Conservation (phyloP, 192 early-diverging fungal species). For the Coemansia sp. region DNA sequence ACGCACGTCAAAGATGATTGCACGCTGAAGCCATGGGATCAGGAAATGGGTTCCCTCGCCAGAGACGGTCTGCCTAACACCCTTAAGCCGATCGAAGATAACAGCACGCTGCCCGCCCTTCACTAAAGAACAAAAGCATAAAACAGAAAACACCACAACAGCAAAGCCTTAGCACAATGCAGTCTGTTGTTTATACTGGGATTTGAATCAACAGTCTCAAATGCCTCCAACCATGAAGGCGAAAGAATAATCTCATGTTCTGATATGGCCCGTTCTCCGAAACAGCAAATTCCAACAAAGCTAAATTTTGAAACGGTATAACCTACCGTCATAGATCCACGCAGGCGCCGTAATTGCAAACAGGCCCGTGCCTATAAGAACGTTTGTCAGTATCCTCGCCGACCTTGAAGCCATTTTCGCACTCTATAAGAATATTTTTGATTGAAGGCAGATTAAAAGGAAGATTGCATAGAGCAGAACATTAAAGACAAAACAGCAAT, state of each 20-base stretch:
- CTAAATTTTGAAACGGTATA: neutral
- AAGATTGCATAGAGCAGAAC: neutral
- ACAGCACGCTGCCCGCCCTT: constrained; percentile 96
- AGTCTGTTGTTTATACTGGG: too few relatives aligned
- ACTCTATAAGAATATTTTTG: neutral
- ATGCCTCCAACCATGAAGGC: neutral
- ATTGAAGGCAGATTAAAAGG: neutral
- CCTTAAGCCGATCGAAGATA: constrained; percentile 94
- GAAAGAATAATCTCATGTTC: neutral
- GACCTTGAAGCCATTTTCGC: constrained; percentile 17
- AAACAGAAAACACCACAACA: neutral
- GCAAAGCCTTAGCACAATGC: neutral
- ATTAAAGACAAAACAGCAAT: neutral
- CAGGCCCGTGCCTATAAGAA: constrained; percentile 75
- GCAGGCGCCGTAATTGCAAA: constrained; percentile 72
- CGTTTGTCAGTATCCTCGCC: constrained; percentile 73
- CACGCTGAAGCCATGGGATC: constrained; percentile 94
- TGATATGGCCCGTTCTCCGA: neutral
- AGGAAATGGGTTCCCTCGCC: constrained; percentile 98
- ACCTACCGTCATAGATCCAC: constrained; percentile 92
- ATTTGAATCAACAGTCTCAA: too few relatives aligned
- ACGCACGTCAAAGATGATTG: constrained; percentile 89
- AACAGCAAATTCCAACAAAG: neutral
- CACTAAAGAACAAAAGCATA: constrained; percentile 57
- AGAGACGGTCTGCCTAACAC: constrained; percentile 77